phyloP scores from a whole-genome alignment of 1,284 basidiomycete genomes.

The Moesziomyces sp. region DNA sequence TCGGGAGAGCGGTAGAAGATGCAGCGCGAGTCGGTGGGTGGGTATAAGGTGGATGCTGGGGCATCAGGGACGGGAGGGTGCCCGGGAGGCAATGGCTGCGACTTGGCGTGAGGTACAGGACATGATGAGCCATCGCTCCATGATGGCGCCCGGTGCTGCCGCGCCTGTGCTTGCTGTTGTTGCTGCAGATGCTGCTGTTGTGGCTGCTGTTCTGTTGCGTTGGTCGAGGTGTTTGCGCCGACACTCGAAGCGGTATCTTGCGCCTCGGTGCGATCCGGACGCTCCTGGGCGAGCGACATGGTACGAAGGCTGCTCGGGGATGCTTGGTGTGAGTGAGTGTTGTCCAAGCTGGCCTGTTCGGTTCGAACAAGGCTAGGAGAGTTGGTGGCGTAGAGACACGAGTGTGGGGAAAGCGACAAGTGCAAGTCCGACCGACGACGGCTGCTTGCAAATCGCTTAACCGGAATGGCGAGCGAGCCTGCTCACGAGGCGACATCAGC shows the following conservation, averaged over 20 bases:
- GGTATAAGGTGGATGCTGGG: slow-evolving; percentile 53
- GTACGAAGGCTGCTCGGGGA: background rate
- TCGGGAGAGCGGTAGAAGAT: slow-evolving; percentile 65
- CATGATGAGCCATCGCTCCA: slow-evolving; percentile 51
- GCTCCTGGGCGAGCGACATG: background rate
- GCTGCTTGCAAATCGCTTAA: too few species aligned
- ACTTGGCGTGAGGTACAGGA: slow-evolving; percentile 63
- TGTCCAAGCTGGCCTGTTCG: too few species aligned
- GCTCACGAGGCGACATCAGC: too few species aligned
- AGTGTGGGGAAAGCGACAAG: too few species aligned
- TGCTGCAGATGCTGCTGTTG: background rate
- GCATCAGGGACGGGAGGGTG: slow-evolving; percentile 59
- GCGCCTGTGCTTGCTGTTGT: slow-evolving; percentile 2
- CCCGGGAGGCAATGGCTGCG: slow-evolving; percentile 65
- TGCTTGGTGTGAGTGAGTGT: background rate
- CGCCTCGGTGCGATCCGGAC: background rate
- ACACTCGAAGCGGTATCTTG: background rate
- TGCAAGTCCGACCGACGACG: too few species aligned
- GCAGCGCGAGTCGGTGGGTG: slow-evolving; percentile 61
- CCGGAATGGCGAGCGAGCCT: too few species aligned
- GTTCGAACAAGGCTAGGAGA: too few species aligned
- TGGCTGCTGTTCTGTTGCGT: background rate
- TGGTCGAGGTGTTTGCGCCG: background rate
- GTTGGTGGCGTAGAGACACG: too few species aligned
- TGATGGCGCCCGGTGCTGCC: slow-evolving; percentile 19